Conservation (phyloP, 345 rosid species). For the Salix viminalis region DNA sequence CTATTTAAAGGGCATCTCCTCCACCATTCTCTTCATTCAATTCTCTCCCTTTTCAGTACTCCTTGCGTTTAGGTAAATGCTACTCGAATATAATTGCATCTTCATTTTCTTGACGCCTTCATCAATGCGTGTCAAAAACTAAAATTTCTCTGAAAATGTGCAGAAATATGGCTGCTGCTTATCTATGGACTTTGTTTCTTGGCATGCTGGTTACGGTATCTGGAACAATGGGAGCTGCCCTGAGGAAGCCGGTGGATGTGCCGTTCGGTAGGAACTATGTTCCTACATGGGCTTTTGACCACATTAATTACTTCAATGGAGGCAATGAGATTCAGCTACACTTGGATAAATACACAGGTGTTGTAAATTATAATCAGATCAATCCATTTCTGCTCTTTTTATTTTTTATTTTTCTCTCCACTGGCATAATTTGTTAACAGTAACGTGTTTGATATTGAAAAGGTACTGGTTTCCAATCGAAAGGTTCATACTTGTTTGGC, state of each 20-base stretch:
- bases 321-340: constrained; percentile 65
- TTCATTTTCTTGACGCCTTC: neutral
- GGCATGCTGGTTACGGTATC: constrained; percentile 39
- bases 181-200: constrained; percentile 24
- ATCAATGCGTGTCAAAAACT: neutral
- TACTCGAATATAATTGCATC: neutral
- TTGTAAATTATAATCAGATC: neutral
- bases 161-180: neutral
- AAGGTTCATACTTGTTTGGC: constrained; percentile 75
- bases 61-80: neutral
- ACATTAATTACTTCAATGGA: constrained; percentile 72
- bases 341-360: constrained; percentile 79
- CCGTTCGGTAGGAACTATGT: constrained; percentile 70
- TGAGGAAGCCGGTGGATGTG: constrained; percentile 52
- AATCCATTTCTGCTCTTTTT: neutral
- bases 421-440: neutral
- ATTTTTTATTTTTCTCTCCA: neutral
- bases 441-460: neutral
- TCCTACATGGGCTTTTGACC: constrained; percentile 93
- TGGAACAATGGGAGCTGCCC: constrained; percentile 50
- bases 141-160: neutral
- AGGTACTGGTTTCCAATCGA: constrained; percentile 92
- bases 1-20: constrained; percentile 1
- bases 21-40: neutral
- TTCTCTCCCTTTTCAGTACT: neutral